These are phyloP conservation scores for Alternaria sp. DNA, from an alignment of 2,329 filamentous ascomycete species.

Conservation along the genomic window DNA sequence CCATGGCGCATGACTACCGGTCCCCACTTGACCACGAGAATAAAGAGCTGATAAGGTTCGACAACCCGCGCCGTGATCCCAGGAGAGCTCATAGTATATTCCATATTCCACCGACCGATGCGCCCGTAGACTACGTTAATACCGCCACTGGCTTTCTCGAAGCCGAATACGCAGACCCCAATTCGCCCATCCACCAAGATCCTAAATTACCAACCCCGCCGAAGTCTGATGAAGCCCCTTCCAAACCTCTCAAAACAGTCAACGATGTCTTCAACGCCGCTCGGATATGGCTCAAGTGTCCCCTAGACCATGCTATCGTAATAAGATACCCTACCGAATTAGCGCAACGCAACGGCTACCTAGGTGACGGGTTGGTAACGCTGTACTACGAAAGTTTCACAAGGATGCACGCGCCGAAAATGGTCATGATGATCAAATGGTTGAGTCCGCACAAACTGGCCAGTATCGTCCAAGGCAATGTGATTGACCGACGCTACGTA, in stretches of 20 bases:
- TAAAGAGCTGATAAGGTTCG: neutral
- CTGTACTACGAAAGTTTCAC: neutral
- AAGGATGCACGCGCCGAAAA: neutral
- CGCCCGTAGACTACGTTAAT: neutral
- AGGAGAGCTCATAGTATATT: neutral
- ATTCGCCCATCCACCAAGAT: neutral
- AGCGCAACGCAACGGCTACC: neutral
- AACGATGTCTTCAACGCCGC: neutral
- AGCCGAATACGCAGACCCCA: neutral
- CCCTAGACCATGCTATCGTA: neutral
- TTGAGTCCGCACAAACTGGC: neutral
- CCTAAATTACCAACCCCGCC: neutral
- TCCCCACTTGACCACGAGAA: neutral
- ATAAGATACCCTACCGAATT: conserved; percentile 1
- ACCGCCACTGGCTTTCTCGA: neutral
- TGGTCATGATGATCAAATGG: neutral
- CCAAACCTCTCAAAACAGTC: neutral
- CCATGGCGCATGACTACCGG: neutral
- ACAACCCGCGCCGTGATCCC: neutral
- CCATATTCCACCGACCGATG: neutral
- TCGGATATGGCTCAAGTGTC: neutral
- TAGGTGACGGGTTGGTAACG: neutral
- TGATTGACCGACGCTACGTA: neutral
- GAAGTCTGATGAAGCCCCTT: too few relatives aligned
- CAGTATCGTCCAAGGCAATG: neutral